A percentile compares a stretch with the other conserved stretches of the same genome.
These are phyloP conservation scores for Ustilago tritici DNA, from an alignment of 1,284 basidiomycete species.

Conservation along the genomic window DNA sequence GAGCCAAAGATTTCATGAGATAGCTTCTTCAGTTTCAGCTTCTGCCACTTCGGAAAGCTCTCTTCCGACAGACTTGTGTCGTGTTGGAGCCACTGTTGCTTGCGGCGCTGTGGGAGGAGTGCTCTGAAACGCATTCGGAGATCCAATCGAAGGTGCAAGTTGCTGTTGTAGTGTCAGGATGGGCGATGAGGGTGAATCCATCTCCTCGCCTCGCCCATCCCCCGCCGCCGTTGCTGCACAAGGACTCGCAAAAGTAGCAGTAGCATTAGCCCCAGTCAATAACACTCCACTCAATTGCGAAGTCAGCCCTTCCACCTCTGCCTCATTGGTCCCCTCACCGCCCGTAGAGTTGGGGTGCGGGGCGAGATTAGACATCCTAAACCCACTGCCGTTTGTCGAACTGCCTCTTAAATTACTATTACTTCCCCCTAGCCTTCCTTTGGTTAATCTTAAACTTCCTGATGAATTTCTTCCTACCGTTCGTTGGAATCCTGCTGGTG, in stretches of 20 bases:
- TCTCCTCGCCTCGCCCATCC: no score
- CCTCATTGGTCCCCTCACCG: not conserved
- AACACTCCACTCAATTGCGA: slow-evolving; percentile 33
- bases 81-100: not conserved
- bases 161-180: not conserved
- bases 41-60: slow-evolving; percentile 39
- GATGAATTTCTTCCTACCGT: slow-evolving; percentile 39
- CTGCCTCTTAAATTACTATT: slow-evolving; percentile 29
- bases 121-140: no score
- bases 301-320: slow-evolving; percentile 24
- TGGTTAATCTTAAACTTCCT: slow-evolving; percentile 37
- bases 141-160: not conserved
- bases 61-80: slow-evolving; percentile 15
- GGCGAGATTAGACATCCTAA: slow-evolving; percentile 1
- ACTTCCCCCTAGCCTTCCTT: slow-evolving; percentile 30
- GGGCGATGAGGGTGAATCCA: not conserved
- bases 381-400: slow-evolving; percentile 11
- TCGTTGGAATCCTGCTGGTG: slow-evolving; percentile 11
- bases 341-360: no score
- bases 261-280: slow-evolving; percentile 23
- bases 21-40: slow-evolving; percentile 16
- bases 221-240: slow-evolving; percentile 1
- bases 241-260: slow-evolving; percentile 25
- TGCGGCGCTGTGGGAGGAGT: not conserved
- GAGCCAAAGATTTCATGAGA: not conserved